phyloP scores from a whole-genome alignment of 768 basidiomycete species.

The Mycena maculata region DNA sequence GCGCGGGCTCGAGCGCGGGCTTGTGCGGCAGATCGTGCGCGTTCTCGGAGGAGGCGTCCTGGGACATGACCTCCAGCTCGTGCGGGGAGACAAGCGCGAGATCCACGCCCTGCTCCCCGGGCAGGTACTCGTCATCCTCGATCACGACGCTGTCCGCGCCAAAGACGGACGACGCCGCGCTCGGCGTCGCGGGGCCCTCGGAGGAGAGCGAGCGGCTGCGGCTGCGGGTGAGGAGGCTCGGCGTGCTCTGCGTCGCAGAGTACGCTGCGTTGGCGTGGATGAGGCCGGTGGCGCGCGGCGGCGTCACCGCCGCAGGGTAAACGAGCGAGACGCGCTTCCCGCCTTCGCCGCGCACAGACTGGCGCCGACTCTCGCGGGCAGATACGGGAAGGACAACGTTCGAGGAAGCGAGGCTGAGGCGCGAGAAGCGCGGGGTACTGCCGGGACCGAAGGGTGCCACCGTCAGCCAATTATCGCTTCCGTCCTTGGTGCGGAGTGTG shows the following conservation, averaged over 20 bases:
- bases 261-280: not conserved
- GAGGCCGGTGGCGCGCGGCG: constrained; percentile 26
- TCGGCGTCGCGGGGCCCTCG: constrained; percentile 27
- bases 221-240: constrained; percentile 24
- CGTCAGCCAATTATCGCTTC: constrained; percentile 51
- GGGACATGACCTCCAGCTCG: not conserved
- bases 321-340: constrained; percentile 27
- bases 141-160: not conserved
- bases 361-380: constrained; percentile 40
- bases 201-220: constrained; percentile 25
- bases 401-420: constrained; percentile 48
- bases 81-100: constrained; percentile 13
- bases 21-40: not conserved
- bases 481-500: not conserved
- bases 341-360: constrained; percentile 24
- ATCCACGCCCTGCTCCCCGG: not conserved
- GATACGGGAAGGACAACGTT: constrained; percentile 56
- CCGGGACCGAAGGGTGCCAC: constrained; percentile 45
- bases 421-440: constrained; percentile 57
- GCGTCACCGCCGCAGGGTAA: not conserved
- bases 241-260: constrained; percentile 20
- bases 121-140: not conserved
- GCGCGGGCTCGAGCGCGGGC: constrained; percentile 1
- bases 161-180: not conserved
- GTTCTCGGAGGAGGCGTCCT: not conserved